Evolutionary conservation across 306 rosid species (phyloP).

Genomic region (Vigna hirtella): DNA sequence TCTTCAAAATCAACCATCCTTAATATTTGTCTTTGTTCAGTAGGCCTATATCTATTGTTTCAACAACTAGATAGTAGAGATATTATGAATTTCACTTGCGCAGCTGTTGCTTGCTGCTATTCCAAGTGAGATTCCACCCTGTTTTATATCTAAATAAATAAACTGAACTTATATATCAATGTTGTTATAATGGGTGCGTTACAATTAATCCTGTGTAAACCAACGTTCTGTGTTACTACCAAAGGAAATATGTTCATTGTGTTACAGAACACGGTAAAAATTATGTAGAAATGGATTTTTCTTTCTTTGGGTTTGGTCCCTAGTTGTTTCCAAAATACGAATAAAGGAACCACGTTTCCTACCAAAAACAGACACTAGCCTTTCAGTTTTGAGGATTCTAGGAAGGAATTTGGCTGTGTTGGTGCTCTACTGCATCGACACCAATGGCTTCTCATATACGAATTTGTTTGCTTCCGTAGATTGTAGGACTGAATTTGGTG

Average conservation of each 20-base stretch:
- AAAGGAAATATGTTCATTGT: neutral
- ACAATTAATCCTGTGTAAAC: neutral
- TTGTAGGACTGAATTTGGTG: too few relatives aligned
- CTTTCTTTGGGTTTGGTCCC: too few relatives aligned
- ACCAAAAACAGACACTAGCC: neutral
- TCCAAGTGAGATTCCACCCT: slow-evolving; percentile 8
- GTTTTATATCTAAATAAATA: slow-evolving; percentile 2
- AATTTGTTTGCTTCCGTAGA: too few relatives aligned
- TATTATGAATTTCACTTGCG: slow-evolving; percentile 8
- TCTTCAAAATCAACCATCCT: slow-evolving; percentile 27
- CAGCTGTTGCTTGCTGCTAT: slow-evolving; percentile 29
- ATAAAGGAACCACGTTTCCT: too few relatives aligned
- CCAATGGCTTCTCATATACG: too few relatives aligned
- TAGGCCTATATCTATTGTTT: slow-evolving; percentile 32
- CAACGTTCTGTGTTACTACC: neutral
- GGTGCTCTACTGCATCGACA: too few relatives aligned
- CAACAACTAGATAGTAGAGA: slow-evolving; percentile 30
- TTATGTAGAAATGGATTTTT: too few relatives aligned
- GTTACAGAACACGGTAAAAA: neutral
- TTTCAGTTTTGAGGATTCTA: neutral
- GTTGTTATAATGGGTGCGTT: neutral
- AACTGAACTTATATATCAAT: neutral
- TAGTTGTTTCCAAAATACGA: too few relatives aligned
- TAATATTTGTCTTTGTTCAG: slow-evolving; percentile 39
- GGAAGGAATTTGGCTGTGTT: too few relatives aligned